A percentile compares a stretch with the other conserved stretches of the same genome.
Conservation (phyloP, 1,284 basidiomycete genomes). For the Papiliotrema flavescens region DNA sequence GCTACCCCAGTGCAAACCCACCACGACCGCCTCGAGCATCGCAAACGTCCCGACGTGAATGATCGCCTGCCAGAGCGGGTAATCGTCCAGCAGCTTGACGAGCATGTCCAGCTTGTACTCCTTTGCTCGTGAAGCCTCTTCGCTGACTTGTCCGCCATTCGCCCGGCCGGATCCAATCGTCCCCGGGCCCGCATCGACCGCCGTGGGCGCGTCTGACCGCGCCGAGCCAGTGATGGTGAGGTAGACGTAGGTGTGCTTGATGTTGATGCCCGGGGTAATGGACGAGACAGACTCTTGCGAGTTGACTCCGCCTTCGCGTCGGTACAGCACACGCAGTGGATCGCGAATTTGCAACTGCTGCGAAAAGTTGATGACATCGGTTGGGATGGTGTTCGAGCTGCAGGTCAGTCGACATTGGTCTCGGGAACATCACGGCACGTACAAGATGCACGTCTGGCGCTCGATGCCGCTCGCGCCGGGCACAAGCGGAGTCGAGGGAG, state of each 20-base stretch:
- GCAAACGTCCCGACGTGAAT: constrained; percentile 85
- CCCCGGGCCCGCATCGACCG: constrained; percentile 61
- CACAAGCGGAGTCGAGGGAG: constrained; percentile 4
- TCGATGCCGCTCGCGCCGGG: constrained; percentile 51
- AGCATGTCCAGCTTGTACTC: constrained; percentile 98
- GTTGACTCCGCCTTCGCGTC: constrained; percentile 70
- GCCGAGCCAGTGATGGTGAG: constrained; percentile 81
- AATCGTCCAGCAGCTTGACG: constrained; percentile 86
- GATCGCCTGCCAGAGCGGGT: constrained; percentile 64
- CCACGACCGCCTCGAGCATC: constrained; percentile 74
- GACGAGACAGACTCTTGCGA: constrained; percentile 53
- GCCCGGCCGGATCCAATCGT: constrained; percentile 81
- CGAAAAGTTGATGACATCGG: constrained; percentile 54
- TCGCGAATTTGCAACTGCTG: constrained; percentile 70
- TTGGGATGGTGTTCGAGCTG: constrained; percentile 58
- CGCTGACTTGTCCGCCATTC: constrained; percentile 50
- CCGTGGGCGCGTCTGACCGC: constrained; percentile 59
- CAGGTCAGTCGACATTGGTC: neutral
- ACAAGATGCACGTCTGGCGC: constrained; percentile 89
- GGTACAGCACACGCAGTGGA: constrained; percentile 90
- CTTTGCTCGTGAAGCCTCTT: constrained; percentile 80
- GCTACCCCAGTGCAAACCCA: constrained; percentile 5
- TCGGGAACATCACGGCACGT: constrained; percentile 8
- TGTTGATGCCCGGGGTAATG: constrained; percentile 58
- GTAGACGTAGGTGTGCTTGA: constrained; percentile 90